Conservation (phyloP, 2,329 filamentous ascomycete genomes). For the Pochonia chlamydosporia region DNA sequence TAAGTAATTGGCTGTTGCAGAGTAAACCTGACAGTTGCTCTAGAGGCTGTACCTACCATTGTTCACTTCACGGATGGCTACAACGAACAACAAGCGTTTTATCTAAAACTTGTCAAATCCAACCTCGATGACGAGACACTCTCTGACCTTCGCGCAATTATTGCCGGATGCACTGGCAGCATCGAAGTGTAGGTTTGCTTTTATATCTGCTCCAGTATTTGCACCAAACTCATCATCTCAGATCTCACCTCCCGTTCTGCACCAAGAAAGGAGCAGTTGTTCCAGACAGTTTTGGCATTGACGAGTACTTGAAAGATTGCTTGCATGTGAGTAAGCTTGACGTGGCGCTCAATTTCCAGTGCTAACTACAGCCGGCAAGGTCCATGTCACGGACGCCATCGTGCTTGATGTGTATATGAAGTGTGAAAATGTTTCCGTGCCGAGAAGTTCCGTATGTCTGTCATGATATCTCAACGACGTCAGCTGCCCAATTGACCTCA, state of each 20-base stretch:
- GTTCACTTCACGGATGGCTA: conserved; percentile 4
- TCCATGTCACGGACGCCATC: too few relatives aligned
- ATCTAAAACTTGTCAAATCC: conserved; percentile 4
- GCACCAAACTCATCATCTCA: neutral
- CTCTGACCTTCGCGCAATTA: conserved; percentile 2
- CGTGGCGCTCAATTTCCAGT: too few relatives aligned
- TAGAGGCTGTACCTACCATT: neutral
- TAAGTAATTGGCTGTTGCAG: too few relatives aligned
- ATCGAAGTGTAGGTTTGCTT: conserved; percentile 1
- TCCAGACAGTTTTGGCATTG: conserved; percentile 1
- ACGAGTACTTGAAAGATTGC: conserved; percentile 2
- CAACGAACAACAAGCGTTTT: conserved; percentile 2
- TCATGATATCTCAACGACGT: too few relatives aligned
- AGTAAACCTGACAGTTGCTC: too few relatives aligned
- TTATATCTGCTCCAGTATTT: too few relatives aligned
- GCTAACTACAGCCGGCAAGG: too few relatives aligned
- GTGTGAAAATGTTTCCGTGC: too few relatives aligned
- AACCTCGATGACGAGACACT: conserved; percentile 2
- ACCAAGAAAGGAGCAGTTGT: conserved; percentile 3
- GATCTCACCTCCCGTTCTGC: conserved; percentile 7
- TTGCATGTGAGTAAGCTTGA: neutral
- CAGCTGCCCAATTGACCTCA: too few relatives aligned
- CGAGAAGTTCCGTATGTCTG: too few relatives aligned
- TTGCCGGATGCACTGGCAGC: conserved; percentile 3
- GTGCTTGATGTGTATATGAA: too few relatives aligned